Evolutionary conservation across 2,329 filamentous ascomycete genomes (phyloP).

Genomic region (Penicillium glabrum): DNA sequence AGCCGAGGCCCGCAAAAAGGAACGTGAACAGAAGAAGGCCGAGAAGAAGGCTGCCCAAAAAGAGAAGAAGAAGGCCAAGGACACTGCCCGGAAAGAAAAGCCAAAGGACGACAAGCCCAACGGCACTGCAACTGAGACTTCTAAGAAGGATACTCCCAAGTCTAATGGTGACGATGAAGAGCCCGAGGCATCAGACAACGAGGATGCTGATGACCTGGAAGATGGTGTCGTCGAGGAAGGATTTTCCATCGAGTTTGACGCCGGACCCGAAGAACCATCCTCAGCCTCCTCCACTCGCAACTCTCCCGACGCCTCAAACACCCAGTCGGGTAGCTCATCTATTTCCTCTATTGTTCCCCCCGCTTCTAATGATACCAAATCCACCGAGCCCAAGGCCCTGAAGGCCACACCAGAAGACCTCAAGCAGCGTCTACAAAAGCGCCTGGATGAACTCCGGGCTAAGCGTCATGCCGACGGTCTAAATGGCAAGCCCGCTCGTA

Average conservation of each 20-base stretch:
- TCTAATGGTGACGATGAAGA: conserved; percentile 11
- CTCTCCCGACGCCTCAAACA: conserved; percentile 60
- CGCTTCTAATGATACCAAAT: conserved; percentile 28
- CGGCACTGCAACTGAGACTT: neutral
- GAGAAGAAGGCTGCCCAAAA: conserved; percentile 53
- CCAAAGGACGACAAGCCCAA: neutral
- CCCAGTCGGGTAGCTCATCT: conserved; percentile 61
- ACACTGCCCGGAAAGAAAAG: conserved; percentile 24
- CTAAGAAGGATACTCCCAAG: conserved; percentile 26
- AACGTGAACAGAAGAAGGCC: conserved; percentile 40
- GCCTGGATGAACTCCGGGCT: conserved; percentile 80
- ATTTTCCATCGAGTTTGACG: conserved; percentile 50
- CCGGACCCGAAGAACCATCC: conserved; percentile 37
- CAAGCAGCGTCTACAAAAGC: conserved; percentile 74
- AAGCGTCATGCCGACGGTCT: conserved; percentile 83
- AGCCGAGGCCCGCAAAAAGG: conserved; percentile 36
- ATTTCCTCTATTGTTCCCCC: conserved; percentile 63
- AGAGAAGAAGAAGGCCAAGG: conserved; percentile 50
- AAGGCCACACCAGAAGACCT: conserved; percentile 73
- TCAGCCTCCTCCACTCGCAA: conserved; percentile 51
- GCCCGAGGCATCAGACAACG: conserved; percentile 20
- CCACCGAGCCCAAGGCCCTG: conserved; percentile 56
- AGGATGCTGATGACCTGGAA: conserved; percentile 30
- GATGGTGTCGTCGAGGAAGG: conserved; percentile 50
- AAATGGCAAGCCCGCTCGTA: conserved; percentile 78